phyloP scores from a whole-genome alignment of 768 basidiomycete species.

The Russula ochroleuca region DNA sequence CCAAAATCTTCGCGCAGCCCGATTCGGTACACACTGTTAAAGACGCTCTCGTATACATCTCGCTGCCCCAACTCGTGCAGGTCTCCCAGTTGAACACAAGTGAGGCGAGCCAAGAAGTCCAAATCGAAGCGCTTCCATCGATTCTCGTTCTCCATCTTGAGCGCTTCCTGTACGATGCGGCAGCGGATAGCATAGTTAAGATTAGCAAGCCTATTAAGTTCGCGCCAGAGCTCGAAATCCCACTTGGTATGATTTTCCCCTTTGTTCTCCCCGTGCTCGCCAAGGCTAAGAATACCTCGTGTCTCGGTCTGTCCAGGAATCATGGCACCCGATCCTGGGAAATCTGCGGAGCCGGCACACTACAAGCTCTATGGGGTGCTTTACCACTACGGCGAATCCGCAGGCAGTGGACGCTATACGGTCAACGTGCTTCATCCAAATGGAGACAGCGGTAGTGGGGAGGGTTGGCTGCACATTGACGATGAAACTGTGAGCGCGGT shows the following conservation, averaged over 20 bases:
- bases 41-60: too few relatives aligned
- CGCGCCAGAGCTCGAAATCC: conserved; percentile 71
- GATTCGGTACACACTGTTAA: too few relatives aligned
- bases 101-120: too few relatives aligned
- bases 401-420: too few relatives aligned
- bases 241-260: conserved; percentile 45
- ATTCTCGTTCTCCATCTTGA: conserved; percentile 90
- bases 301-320: background rate
- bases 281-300: background rate
- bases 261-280: background rate
- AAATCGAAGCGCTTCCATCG: conserved; percentile 70
- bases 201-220: conserved; percentile 77
- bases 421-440: too few relatives aligned
- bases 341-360: conserved; percentile 47
- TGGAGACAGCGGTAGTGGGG: too few relatives aligned
- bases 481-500: too few relatives aligned
- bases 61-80: too few relatives aligned
- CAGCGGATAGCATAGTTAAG: conserved; percentile 75
- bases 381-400: conserved; percentile 51
- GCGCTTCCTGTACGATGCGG: conserved; percentile 81
- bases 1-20: too few relatives aligned
- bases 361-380: conserved; percentile 86
- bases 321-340: conserved; percentile 35
- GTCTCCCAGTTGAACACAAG: too few relatives aligned
- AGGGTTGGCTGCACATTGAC: too few relatives aligned